Base-by-base conservation (phyloP, 2,329 filamentous ascomycete species). In the Neospermospora avenae region DNA sequence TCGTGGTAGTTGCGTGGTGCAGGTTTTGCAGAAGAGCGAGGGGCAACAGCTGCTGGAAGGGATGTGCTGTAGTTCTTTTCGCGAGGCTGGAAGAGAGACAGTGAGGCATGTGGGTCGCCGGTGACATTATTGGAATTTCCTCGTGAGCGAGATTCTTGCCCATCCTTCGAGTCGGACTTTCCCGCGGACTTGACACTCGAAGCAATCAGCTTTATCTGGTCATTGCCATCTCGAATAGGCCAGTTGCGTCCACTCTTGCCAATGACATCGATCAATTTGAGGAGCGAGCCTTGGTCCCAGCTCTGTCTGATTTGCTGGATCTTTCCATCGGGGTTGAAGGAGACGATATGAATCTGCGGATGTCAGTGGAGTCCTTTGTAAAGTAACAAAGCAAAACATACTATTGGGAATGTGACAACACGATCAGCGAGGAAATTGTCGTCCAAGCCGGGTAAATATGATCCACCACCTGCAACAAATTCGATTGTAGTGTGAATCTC, bases 191-290 rank as follows among this genome's bases (percentile, higher is more conserved):
- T 82, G 68, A 84, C 77, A 65, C 81, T 87, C 53, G 78, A 80
- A 65, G 83, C 80, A 69, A 96, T 90, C 70, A 96, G 78, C 69
- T 85, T 87, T 68, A 88, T 81, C 77, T 98, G 93, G 57, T 96
- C 92, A 69, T 85, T 85, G 72, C 88, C 89, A 73, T 96, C 92
- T 68, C 86, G 85, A 72, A 99, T 96, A 57, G 95, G 95, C 95
- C 95, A 99, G 77, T 95, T 96, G 74, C 89, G 90, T 59, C 90
- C 91, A 57, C 89, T 88, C 72, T 87, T 88, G 70, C 95, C 93
- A 75, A 99, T 98, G 59, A 97, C 87, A 64, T 97, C 93, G 65
- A 97, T 83, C 75, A 96, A 89, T 78, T 95, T 98, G 67, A 99
- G 84, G 42, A 99, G 84, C 57, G 91, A 89, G 63, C 87, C 93